Evolutionary conservation across 2,329 filamentous ascomycete genomes (phyloP), one percentile per base, ranked within the genome.

Genomic region (Botrytis pseudocinerea): DNA sequence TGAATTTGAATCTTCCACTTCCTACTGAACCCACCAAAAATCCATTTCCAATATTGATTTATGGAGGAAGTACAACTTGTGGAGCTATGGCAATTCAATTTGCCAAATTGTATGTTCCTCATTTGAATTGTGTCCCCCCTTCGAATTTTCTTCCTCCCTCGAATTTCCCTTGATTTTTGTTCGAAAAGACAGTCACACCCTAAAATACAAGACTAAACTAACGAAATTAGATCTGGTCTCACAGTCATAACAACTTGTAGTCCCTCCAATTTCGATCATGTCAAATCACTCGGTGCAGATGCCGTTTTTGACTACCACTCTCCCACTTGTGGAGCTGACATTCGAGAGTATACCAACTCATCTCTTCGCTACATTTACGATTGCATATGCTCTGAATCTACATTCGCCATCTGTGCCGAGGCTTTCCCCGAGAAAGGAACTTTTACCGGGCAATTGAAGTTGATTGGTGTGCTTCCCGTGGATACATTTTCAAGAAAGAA

Each of bases 341-440:
- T 88, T 77, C 81, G 82, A 79, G 84, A 32, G 84, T 80, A 9
- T 83, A 85, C 63, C 85, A 88, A 78, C 84, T 82, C 73, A 85
- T 87, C 71, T 78, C 80, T 40, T 10, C 63, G 32, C 40, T 48
- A 16, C 14, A 66, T 40, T 25, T 51, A 44, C 0, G 84, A 86
- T 76, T 82, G 80, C 65, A 79, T 85, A 62, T 46, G 16, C 9
- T 59, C 48, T 2, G 22, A 59, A 46, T 40, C 46, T 9, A 69
- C 40, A 32, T 65, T 68, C n/a, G 64, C 62, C 3, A 70, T 76
- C 63, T 76, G 73, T 28, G 73, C 44, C 1, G 69, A 74, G 2
- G 74, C 74, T 2, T 22, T 60, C 10, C 28, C 57, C 14, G 32
- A n/a, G 4, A 28, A 12, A 12, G 69, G 35, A 10, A 25, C 64